A percentile compares a stretch with the other conserved stretches of the same genome.
Evolutionary conservation across 208 protist genomes (phyloP).

Genomic region (Vickermania spadyakhi): DNA sequence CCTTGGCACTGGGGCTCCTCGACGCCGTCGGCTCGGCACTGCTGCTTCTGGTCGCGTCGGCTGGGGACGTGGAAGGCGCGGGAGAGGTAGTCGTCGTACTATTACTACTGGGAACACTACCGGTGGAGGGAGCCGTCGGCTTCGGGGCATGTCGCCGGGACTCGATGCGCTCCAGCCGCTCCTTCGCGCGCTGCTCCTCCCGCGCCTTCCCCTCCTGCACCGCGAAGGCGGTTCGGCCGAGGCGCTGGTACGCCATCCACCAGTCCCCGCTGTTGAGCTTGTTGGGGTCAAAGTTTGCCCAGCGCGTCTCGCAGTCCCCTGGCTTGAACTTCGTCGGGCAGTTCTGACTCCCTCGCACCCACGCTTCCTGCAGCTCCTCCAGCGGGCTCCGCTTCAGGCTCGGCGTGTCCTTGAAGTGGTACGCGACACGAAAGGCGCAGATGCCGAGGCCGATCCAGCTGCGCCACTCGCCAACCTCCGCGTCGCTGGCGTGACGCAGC

Average conservation of each 20-base stretch:
- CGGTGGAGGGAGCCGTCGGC: neutral
- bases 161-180: slow-evolving; percentile 2
- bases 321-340: slow-evolving; percentile 56
- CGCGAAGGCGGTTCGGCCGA: slow-evolving; percentile 42
- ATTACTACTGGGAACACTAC: too few relatives aligned
- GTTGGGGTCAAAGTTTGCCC: slow-evolving; percentile 53
- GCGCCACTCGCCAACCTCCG: slow-evolving; percentile 74
- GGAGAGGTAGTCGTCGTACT: too few relatives aligned
- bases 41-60: too few relatives aligned
- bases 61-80: too few relatives aligned
- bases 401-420: slow-evolving; percentile 65
- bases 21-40: too few relatives aligned
- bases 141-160: neutral
- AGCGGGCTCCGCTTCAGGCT: slow-evolving; percentile 46
- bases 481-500: slow-evolving; percentile 53
- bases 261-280: slow-evolving; percentile 32
- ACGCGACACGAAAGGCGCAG: slow-evolving; percentile 53
- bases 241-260: slow-evolving; percentile 62
- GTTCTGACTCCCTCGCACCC: slow-evolving; percentile 61
- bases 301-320: slow-evolving; percentile 59
- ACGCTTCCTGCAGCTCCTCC: slow-evolving; percentile 78
- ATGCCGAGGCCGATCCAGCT: slow-evolving; percentile 72
- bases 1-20: too few relatives aligned
- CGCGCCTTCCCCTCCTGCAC: slow-evolving; percentile 16
- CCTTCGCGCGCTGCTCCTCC: slow-evolving; percentile 5